Percentiles rank a stretch among this genome's conserved stretches.
These are phyloP conservation scores for Auriscalpium vulgare DNA, from an alignment of 768 basidiomycete genomes.

Conservation along the genomic window DNA sequence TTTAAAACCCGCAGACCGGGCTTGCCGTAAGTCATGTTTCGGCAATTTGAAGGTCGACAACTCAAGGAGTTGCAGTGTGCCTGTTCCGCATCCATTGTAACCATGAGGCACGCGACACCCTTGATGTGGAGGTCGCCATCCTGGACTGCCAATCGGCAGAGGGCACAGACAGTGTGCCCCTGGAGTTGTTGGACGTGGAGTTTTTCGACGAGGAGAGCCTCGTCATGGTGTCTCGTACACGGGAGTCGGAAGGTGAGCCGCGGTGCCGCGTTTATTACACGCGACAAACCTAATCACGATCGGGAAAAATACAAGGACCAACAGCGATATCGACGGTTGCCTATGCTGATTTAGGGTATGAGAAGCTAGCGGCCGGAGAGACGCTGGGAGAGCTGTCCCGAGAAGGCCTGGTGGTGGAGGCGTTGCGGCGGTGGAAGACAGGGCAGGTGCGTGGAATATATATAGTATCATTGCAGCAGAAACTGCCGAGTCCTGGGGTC, in stretches of 20 bases:
- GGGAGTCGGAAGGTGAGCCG: slow-evolving; percentile 39
- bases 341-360: slow-evolving; percentile 56
- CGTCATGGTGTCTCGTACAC: slow-evolving; percentile 54
- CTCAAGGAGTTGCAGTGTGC: slow-evolving; percentile 36
- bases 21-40: slow-evolving; percentile 36
- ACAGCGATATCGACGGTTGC: slow-evolving; percentile 55
- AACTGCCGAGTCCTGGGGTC: too few relatives aligned
- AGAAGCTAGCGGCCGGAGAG: slow-evolving; percentile 36
- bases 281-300: slow-evolving; percentile 10
- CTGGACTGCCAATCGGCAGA: slow-evolving; percentile 42
- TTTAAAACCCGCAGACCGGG: slow-evolving; percentile 21
- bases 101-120: slow-evolving; percentile 29
- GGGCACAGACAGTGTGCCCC: slow-evolving; percentile 29
- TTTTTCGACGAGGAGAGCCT: slow-evolving; percentile 75
- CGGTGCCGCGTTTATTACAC: slow-evolving; percentile 14
- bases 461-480: background rate
- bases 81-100: slow-evolving; percentile 46
- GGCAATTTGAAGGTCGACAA: slow-evolving; percentile 8
- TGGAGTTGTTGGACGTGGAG: slow-evolving; percentile 57
- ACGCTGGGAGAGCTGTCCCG: slow-evolving; percentile 49
- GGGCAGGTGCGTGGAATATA: slow-evolving; percentile 42
- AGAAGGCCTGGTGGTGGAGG: slow-evolving; percentile 58
- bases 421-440: slow-evolving; percentile 46
- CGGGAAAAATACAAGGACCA: slow-evolving; percentile 34
- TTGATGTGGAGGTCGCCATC: slow-evolving; percentile 36